phyloP scores from a whole-genome alignment of 129 eudicot species.

The Helianthus tuberosus region DNA sequence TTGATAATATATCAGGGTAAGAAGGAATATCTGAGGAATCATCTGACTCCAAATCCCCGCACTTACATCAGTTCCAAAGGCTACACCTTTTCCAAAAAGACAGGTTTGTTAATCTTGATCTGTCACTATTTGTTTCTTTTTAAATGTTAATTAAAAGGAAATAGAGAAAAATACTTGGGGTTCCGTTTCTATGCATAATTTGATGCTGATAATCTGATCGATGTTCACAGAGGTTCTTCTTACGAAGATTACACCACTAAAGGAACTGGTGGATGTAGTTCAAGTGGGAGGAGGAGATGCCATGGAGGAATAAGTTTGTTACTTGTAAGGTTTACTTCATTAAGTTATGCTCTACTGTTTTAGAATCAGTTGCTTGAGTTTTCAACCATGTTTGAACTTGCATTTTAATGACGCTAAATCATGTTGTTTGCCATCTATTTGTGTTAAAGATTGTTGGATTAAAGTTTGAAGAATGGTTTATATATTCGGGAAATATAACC shows the following conservation, averaged over 20 bases:
- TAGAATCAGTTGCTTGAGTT: constrained; percentile 29
- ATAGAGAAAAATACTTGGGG: not conserved
- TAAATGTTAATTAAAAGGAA: not conserved
- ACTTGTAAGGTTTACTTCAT: constrained; percentile 17
- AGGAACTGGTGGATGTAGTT: constrained; percentile 63
- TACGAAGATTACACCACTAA: constrained; percentile 71
- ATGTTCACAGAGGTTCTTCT: constrained; percentile 65
- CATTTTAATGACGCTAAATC: constrained; percentile 16
- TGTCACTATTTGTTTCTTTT: not conserved
- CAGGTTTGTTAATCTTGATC: constrained; percentile 51
- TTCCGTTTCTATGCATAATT: constrained; percentile 4
- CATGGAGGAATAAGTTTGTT: constrained; percentile 66
- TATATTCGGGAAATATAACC: not conserved
- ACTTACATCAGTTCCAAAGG: constrained; percentile 72
- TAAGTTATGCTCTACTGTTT: constrained; percentile 16
- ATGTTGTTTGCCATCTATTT: constrained; percentile 24
- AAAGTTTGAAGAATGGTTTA: constrained; percentile 1
- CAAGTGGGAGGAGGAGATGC: constrained; percentile 80
- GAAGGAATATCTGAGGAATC: constrained; percentile 72
- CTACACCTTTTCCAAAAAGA: constrained; percentile 74
- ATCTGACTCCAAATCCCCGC: constrained; percentile 73
- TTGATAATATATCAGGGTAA: constrained; percentile 55
- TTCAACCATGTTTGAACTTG: constrained; percentile 12
- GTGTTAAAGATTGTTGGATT: not conserved
- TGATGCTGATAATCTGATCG: constrained; percentile 10